A percentile compares a stretch with the other conserved stretches of the same genome.
Evolutionary conservation across 2,329 filamentous ascomycete species (phyloP).

Genomic region (Microdochium bolleyi): DNA sequence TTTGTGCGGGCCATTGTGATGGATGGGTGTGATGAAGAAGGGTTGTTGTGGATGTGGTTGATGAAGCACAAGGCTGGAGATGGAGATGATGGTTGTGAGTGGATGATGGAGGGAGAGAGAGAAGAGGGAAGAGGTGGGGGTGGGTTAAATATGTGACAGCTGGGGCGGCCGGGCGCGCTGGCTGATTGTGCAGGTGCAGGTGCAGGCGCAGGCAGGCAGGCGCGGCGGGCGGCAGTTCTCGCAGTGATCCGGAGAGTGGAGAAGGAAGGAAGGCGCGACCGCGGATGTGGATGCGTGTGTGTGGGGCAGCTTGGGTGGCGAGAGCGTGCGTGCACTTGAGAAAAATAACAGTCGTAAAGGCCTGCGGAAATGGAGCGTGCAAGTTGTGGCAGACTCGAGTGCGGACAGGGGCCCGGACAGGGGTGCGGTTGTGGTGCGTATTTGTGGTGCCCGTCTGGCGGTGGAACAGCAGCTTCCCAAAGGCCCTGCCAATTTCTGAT

Average conservation of each 20-base stretch:
- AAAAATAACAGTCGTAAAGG: background rate
- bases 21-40: conserved; percentile 18
- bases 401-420: background rate
- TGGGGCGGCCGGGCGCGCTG: conserved; percentile 4
- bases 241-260: background rate
- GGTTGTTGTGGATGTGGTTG: conserved; percentile 11
- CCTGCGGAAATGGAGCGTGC: background rate
- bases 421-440: background rate
- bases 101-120: conserved; percentile 15
- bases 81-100: conserved; percentile 13
- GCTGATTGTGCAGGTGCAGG: conserved; percentile 17
- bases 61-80: conserved; percentile 11
- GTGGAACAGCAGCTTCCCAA: conserved; percentile 14
- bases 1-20: conserved; percentile 56
- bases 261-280: background rate
- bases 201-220: conserved; percentile 1
- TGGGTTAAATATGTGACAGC: conserved; percentile 20
- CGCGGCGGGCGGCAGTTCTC: background rate
- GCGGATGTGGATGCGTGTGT: background rate
- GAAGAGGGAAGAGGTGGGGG: conserved; percentile 16
- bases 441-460: conserved; percentile 13
- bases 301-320: background rate
- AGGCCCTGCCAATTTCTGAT: conserved; percentile 17
- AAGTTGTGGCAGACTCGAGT: background rate
- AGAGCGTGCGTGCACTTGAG: background rate